Base-by-base conservation (phyloP, 2,329 filamentous ascomycete genomes). In the Hyphodiscus sp. region DNA sequence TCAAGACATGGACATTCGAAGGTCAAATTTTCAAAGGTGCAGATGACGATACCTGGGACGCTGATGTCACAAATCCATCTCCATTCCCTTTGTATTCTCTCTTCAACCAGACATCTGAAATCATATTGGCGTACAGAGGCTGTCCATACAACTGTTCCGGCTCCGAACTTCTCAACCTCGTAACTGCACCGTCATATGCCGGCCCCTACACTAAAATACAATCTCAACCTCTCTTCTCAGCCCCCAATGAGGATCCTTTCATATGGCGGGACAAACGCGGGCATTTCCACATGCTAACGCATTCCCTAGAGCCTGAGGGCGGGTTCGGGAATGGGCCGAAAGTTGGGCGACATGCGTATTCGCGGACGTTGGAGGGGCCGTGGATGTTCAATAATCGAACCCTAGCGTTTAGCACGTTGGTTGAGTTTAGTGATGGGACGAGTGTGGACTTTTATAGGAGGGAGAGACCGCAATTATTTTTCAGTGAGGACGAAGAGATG, bases 391-490 rank as follows among this genome's bases (percentile, higher is more conserved):
- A 68, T 41, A 67, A 68, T 43, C 52, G 64, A 2, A 65, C 65
- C 26, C 59, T 65, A 23, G 66, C 66, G 20, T 70, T 65, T 50
- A 68, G 52, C 45, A 52, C 55, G 2, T 49, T 41, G 6, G 47
- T 57, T 33, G 42, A 52, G 20, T 74, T 72, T 49, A 70, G 69
- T 0, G 75, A 78, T 57, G 75, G 75, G 0, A 65, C 64, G 0
- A 62, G 55, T 20, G 65, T 68, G 44, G 64, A 69, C 3, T 74
- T 71, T 38, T 72, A 73, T 49, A 67, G 76, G 1, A 62, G 76
- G 13, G 76, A 78, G 57, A 63, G 76, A 1, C 74, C 76, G 0
- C 76, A 77, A 66, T 47, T 79, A 5, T 75, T 72, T 49, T 77
- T 78, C 18, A 76, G 73, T 52, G 63, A 70, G 1, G 75, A 78